A percentile compares a stretch with the other conserved stretches of the same genome.
Evolutionary conservation across 305 asterid species (phyloP).

Genomic region (Fraxinus angustifolia): DNA sequence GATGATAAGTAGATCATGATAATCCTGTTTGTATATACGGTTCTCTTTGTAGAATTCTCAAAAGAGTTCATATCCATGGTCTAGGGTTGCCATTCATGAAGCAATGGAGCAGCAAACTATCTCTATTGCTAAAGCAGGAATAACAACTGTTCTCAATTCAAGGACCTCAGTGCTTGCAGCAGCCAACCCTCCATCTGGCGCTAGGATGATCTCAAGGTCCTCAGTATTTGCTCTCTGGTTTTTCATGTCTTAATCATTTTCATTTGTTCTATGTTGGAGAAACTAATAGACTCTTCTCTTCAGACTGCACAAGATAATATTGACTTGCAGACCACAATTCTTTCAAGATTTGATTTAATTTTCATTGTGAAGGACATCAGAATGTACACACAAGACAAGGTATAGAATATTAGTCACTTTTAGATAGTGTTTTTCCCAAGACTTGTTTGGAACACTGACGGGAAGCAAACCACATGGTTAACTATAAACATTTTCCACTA

Average conservation of each 20-base stretch:
- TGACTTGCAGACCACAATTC: slow-evolving; percentile 96
- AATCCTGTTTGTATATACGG: not conserved
- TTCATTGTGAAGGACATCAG: slow-evolving; percentile 92
- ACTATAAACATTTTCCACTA: not conserved
- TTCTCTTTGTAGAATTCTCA: slow-evolving; percentile 21
- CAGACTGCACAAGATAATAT: slow-evolving; percentile 99
- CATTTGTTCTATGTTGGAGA: slow-evolving; percentile 10
- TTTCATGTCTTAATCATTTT: not conserved
- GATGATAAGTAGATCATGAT: slow-evolving; percentile 6
- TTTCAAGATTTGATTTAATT: slow-evolving; percentile 89
- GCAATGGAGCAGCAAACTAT: slow-evolving; percentile 99
- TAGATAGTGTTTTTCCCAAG: not conserved
- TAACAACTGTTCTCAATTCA: slow-evolving; percentile 94
- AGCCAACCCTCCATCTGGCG: slow-evolving; percentile 98
- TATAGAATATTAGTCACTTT: slow-evolving; percentile 20
- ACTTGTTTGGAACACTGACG: not conserved
- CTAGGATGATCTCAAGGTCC: slow-evolving; percentile 94
- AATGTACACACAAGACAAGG: slow-evolving; percentile 90
- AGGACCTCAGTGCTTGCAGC: slow-evolving; percentile 99
- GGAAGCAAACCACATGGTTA: not conserved
- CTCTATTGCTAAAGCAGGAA: slow-evolving; percentile 97
- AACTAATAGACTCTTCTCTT: slow-evolving; percentile 31
- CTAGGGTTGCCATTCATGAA: slow-evolving; percentile 98
- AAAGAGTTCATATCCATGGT: slow-evolving; percentile 25
- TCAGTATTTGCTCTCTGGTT: not conserved